These are phyloP conservation scores for Ajuga chamaepitys DNA, from an alignment of 257 asterid species.

Conservation along the genomic window DNA sequence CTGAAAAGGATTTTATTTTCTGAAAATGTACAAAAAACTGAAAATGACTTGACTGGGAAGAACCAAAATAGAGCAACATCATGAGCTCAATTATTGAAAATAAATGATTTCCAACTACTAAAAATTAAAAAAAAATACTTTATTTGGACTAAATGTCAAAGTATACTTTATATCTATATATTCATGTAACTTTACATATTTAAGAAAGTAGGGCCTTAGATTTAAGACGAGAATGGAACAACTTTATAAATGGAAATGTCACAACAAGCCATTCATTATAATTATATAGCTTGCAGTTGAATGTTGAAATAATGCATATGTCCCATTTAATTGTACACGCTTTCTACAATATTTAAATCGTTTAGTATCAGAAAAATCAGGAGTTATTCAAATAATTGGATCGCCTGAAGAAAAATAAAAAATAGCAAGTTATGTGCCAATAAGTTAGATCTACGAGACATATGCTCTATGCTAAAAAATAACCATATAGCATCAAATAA, in stretches of 20 bases:
- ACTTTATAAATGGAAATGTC: background rate
- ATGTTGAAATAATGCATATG: background rate
- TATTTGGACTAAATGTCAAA: background rate
- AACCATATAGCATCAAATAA: no score
- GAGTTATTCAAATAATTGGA: no score
- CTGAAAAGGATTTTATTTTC: background rate
- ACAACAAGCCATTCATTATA: conserved; percentile 3
- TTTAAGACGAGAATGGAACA: background rate
- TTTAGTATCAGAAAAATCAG: no score
- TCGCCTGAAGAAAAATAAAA: no score
- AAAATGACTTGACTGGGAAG: background rate
- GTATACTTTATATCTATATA: background rate
- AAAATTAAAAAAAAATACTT: background rate
- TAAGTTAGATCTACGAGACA: no score
- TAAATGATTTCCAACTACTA: background rate
- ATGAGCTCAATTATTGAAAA: conserved; percentile 1
- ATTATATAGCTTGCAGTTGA: background rate
- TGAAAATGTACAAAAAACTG: background rate
- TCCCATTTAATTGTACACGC: conserved; percentile 21
- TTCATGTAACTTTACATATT: conserved; percentile 14
- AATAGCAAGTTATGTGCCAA: background rate
- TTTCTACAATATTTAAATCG: conserved; percentile 7
- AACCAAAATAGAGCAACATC: background rate
- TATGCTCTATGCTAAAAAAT: no score
- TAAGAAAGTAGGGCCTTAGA: conserved; percentile 10